These are phyloP conservation scores for Climacium dendroides DNA, from an alignment of 225 moss, liverwort and hornwort genomes.

Conservation along the genomic window DNA sequence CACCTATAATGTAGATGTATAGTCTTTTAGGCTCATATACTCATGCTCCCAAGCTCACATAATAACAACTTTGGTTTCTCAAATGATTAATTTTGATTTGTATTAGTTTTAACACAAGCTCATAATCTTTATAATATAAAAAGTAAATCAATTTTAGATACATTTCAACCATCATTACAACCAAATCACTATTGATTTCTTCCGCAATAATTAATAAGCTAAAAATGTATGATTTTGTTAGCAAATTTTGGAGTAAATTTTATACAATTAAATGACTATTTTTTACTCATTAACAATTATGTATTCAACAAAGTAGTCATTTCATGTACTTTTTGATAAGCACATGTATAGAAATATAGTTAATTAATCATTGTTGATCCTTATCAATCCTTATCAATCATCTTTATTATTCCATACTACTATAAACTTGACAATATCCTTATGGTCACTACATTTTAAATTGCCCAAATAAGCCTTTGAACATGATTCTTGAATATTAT, in stretches of 20 bases:
- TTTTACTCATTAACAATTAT: not conserved
- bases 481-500: not conserved
- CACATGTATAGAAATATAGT: not conserved
- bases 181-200: not conserved
- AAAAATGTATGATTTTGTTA: not conserved
- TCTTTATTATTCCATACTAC: not conserved
- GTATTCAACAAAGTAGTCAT: not conserved
- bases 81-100: not conserved
- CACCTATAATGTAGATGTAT: too few relatives aligned
- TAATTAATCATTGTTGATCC: not conserved
- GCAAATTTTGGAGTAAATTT: not conserved
- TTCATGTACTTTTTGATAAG: not conserved
- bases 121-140: not conserved
- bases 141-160: not conserved
- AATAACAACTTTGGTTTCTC: not conserved
- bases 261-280: accelerated
- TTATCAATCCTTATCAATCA: not conserved
- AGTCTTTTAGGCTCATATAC: too few relatives aligned
- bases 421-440: not conserved
- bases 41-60: too few relatives aligned
- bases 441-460: not conserved
- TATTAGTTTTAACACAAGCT: not conserved
- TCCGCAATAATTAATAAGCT: not conserved
- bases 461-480: accelerated
- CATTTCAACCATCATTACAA: not conserved